Base-by-base conservation (phyloP, 768 basidiomycete species). In the Boletus rufocinnamomeus region DNA sequence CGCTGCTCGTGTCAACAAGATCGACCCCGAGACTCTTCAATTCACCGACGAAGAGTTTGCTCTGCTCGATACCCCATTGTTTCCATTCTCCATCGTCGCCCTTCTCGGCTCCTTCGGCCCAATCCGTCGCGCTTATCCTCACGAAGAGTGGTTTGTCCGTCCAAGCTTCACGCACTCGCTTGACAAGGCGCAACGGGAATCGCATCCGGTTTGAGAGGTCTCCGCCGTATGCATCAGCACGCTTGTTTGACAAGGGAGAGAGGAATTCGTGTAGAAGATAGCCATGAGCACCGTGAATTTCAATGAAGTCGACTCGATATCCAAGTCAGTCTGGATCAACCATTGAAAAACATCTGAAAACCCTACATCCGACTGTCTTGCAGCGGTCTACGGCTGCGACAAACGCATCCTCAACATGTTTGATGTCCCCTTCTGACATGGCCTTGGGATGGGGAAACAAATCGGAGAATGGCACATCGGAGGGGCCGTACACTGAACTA, bases 51-150 rank as follows among this genome's bases (percentile, higher is more conserved):
- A 86, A 78, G 35, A 85, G 65, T 34, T 77, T 85, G 68, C 82
- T 89, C 72, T 94, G 92, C 66, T 91, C 86, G 52, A 91, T 76
- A 13, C 91, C 91, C 89, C 91, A 91, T 52, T 84, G 80, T 57
- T 77, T 79, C 82, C 82, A 91, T 54, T 74, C 71, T 16, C 82
- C 85, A 21, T 82, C 69, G 8, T 68, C 76, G 73, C 75, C 81
- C 69, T 77, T 80, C 73, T 84, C 88, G 6, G 78, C 76, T 6
- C 77, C 78, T 54, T 80, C 77, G 10, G 82, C 82, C 85, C 86
- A 90, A 59, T 92, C 88, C 13, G 78, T 76, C 13, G 85, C 88
- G 53, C 84, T 85, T 48, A 90, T 78, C 23, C 87, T 77, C 50
- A 87, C 84, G 72, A 93, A 91, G 14, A 94, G 78, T 4, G 91